Base-by-base conservation (phyloP, 257 asterid species). In the Anisodus acutangulus region DNA sequence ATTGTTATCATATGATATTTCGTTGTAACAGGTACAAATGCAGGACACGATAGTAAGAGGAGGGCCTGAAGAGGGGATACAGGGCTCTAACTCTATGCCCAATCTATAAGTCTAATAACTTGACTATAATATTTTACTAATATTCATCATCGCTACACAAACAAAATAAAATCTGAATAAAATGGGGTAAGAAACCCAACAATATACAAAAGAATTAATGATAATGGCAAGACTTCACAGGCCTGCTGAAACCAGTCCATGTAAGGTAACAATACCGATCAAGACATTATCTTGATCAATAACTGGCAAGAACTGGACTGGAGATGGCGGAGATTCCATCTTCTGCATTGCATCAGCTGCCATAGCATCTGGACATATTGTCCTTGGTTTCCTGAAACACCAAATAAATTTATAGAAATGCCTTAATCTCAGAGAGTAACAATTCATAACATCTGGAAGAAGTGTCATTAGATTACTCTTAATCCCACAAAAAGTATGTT, bases 251-350 rank as follows among this genome's bases (percentile, higher is more conserved):
- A 90, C 90, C 90, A 95, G 72, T 31, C 94, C 98, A 16, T 95
- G 99, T 90, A 95, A 87, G 3, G 99, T 94, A 58, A 94, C 89
- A 41, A 95, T 95, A 71, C 99, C 97, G 83, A 95, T 95, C 88
- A 95, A 87, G 51, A 92, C 88, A 35, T 92, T 91, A 71, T 91
- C 91, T 2, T 87, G 91, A 84, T 88, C 84, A 49, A 93, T 83
- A 58, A 95, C 98, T 0, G 99, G 99, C 91, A 95, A 90, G 91
- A 95, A 93, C 85, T 95, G 99, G 79, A 95, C 99, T 0, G 99
- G 94, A n/a, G 98, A 92, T 81, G 99, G 99, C 10, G 97, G 94
- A 84, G 99, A 86, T 85, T 95, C 99, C 99, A 95, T 95, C 90
- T 92, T 94, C 90, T 94, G 90, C 98, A 94, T 94, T 87, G 99